Percentiles rank a stretch among this genome's conserved stretches.
Evolutionary conservation across 495 filamentous ascomycete species (phyloP).

Genomic region (Penicillium fimorum): DNA sequence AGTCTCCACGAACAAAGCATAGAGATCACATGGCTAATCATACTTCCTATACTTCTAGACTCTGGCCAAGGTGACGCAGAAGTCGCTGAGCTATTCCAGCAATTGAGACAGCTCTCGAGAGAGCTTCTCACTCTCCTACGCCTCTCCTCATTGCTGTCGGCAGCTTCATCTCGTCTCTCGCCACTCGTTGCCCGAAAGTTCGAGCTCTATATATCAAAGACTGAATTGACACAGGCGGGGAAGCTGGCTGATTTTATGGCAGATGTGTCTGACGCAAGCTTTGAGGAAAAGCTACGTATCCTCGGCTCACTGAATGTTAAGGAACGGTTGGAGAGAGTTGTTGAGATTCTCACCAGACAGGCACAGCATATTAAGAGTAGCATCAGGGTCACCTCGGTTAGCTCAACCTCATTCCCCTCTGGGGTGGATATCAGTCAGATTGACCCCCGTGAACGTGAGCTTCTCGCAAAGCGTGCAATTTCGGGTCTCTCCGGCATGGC

Average conservation of each 20-base stretch:
- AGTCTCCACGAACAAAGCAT: slow-evolving; percentile 1
- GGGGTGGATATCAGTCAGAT: slow-evolving; percentile 56
- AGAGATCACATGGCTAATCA: slow-evolving; percentile 15
- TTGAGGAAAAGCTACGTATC: slow-evolving; percentile 86
- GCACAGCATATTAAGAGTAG: slow-evolving; percentile 77
- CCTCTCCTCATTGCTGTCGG: slow-evolving; percentile 72
- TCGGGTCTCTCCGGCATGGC: slow-evolving; percentile 51
- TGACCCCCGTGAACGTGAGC: slow-evolving; percentile 52
- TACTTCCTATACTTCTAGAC: slow-evolving; percentile 19
- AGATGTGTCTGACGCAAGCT: slow-evolving; percentile 77
- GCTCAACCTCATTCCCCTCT: slow-evolving; percentile 55
- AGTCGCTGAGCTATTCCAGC: slow-evolving; percentile 67
- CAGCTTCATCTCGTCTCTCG: slow-evolving; percentile 60
- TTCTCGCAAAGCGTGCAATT: slow-evolving; percentile 51
- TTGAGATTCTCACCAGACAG: slow-evolving; percentile 77
- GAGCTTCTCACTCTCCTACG: slow-evolving; percentile 79
- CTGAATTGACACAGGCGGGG: slow-evolving; percentile 75
- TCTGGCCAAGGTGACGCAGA: slow-evolving; percentile 51
- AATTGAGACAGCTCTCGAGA: slow-evolving; percentile 75
- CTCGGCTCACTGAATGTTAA: slow-evolving; percentile 73
- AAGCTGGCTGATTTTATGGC: slow-evolving; percentile 95
- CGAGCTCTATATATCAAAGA: slow-evolving; percentile 78
- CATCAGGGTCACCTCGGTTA: slow-evolving; percentile 72
- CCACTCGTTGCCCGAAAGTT: slow-evolving; percentile 81
- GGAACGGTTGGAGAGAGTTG: slow-evolving; percentile 71